phyloP scores from a whole-genome alignment of 2,329 filamentous ascomycete species.

The Trichoderma sp. region DNA sequence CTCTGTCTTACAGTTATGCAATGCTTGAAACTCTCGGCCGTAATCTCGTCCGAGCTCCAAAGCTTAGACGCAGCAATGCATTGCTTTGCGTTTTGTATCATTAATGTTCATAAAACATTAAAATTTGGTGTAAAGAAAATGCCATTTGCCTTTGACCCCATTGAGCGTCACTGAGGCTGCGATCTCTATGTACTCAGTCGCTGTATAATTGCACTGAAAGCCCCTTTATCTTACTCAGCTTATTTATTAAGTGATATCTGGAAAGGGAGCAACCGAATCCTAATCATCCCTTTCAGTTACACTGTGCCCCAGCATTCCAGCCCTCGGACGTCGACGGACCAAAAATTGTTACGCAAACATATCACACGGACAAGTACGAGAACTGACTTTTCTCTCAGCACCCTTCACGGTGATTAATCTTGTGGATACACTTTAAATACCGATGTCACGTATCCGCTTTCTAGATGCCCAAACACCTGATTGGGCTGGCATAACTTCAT shows the following conservation, averaged over 20 bases:
- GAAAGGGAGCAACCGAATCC: background rate
- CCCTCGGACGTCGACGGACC: background rate
- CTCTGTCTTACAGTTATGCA: background rate
- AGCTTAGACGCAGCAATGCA: too few species aligned
- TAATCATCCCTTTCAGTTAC: background rate
- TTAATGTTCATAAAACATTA: background rate
- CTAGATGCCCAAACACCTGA: background rate
- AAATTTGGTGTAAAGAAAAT: too few species aligned
- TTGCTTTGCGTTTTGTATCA: too few species aligned
- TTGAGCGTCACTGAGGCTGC: background rate
- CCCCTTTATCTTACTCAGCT: slow-evolving; percentile 2
- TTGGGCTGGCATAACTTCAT: background rate
- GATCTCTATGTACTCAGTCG: background rate
- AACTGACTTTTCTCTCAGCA: background rate
- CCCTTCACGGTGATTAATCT: background rate
- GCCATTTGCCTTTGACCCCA: too few species aligned
- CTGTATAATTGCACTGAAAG: background rate
- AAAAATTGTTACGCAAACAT: background rate
- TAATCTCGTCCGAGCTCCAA: too few species aligned
- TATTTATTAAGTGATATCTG: background rate
- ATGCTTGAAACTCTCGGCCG: background rate
- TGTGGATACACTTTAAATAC: background rate
- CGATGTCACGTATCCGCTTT: background rate
- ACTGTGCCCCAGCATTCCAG: background rate
- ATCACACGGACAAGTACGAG: background rate